Evolutionary conservation across 2,329 filamentous ascomycete genomes (phyloP).

Genomic region (Venturia nashicola): DNA sequence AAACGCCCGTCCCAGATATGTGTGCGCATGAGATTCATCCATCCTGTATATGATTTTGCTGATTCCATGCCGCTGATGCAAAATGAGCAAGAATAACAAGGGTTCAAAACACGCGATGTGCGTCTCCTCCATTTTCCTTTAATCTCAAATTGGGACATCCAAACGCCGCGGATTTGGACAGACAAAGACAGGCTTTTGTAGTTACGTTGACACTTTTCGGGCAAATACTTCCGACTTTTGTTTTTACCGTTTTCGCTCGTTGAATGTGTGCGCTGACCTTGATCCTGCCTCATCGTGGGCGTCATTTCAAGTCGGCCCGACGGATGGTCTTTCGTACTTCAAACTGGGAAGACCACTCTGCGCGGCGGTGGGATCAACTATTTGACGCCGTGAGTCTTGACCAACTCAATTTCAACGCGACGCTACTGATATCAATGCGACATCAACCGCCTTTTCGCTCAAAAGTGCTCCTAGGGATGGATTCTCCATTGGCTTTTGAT

Average conservation of each 20-base stretch:
- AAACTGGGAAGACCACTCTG: not conserved
- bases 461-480: constrained; percentile 29
- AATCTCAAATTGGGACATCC: not conserved
- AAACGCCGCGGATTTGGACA: not conserved
- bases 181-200: not conserved
- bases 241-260: not conserved
- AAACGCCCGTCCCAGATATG: not conserved
- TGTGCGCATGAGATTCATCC: not conserved
- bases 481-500: constrained; percentile 21
- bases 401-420: not conserved
- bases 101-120: not conserved
- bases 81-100: not conserved
- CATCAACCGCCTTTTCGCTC: constrained; percentile 33
- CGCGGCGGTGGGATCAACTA: not conserved
- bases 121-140: not conserved
- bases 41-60: not conserved
- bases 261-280: not conserved
- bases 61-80: not conserved
- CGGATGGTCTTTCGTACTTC: no score
- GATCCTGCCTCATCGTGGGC: not conserved
- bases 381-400: not conserved
- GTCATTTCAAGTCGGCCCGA: not conserved
- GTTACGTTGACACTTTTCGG: not conserved
- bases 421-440: not conserved
- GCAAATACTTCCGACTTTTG: not conserved